phyloP scores from a whole-genome alignment of 192 early-diverging fungal species.

The Umbelopsis sp. region DNA sequence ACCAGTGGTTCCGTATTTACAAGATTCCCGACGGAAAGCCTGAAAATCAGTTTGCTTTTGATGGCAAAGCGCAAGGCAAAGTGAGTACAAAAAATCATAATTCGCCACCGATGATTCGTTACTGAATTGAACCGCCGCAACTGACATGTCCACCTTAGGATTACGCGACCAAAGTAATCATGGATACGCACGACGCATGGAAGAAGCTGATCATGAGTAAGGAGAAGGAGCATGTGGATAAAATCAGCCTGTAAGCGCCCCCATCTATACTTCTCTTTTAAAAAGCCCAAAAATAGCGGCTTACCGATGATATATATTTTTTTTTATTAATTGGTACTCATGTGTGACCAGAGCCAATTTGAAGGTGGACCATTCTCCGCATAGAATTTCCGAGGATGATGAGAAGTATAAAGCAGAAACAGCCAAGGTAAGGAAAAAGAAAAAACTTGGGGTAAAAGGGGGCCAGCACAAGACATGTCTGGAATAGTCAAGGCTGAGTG shows the following conservation, averaged over 20 bases:
- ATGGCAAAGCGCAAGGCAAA: slow-evolving; percentile 75
- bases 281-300: not conserved
- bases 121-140: not conserved
- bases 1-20: slow-evolving; percentile 99
- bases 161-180: slow-evolving; percentile 85
- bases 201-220: slow-evolving; percentile 70
- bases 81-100: slow-evolving; percentile 23
- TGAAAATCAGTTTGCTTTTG: slow-evolving; percentile 98
- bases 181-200: slow-evolving; percentile 96
- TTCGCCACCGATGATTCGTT: not conserved
- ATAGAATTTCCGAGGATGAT: slow-evolving; percentile 58
- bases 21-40: slow-evolving; percentile 99
- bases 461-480: too few species aligned
- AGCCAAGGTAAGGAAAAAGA: slow-evolving; percentile 3
- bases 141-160: slow-evolving; percentile 43
- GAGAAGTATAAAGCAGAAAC: slow-evolving; percentile 50
- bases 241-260: slow-evolving; percentile 64
- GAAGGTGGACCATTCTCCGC: slow-evolving; percentile 67
- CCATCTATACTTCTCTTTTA: not conserved
- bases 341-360: slow-evolving; percentile 57
- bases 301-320: not conserved
- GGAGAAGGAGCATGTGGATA: slow-evolving; percentile 57
- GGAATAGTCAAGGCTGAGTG: too few species aligned
- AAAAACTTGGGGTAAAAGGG: not conserved
- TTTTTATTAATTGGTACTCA: slow-evolving; percentile 10